Evolutionary conservation across 805 yeast species (phyloP).

Genomic region (Yarrowia yakushimensis): DNA sequence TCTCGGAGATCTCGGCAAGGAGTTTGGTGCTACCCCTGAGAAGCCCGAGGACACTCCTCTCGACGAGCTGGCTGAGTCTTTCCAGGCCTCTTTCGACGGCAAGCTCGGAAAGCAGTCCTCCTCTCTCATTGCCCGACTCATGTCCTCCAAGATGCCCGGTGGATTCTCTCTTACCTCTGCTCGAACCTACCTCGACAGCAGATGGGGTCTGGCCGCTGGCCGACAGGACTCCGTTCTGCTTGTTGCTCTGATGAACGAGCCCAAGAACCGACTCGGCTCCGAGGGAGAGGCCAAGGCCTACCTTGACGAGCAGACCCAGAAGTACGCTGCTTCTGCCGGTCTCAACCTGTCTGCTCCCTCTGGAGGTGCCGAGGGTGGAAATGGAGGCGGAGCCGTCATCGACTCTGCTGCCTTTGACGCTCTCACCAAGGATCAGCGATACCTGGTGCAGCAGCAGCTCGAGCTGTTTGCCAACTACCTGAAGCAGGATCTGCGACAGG

Average conservation of each 20-base stretch:
- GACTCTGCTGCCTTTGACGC: constrained; percentile 95
- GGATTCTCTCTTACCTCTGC: constrained; percentile 92
- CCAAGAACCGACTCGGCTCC: constrained; percentile 77
- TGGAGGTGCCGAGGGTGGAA: constrained; percentile 48
- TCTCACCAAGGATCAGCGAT: constrained; percentile 64
- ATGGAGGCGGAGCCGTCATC: constrained; percentile 70
- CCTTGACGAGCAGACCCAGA: constrained; percentile 76
- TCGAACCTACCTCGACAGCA: constrained; percentile 84
- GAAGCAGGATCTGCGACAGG: constrained; percentile 85
- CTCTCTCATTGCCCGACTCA: constrained; percentile 82
- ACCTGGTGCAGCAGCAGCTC: constrained; percentile 72
- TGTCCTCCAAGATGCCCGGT: constrained; percentile 99
- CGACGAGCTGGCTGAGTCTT: constrained; percentile 89
- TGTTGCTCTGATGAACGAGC: constrained; percentile 82
- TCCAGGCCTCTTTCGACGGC: constrained; percentile 88
- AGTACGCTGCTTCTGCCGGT: constrained; percentile 82
- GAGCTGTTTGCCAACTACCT: constrained; percentile 94
- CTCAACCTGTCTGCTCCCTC: constrained; percentile 68
- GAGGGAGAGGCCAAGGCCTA: constrained; percentile 89
- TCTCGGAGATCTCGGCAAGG: constrained; percentile 97
- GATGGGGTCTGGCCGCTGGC: constrained; percentile 91
- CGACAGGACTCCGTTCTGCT: constrained; percentile 91
- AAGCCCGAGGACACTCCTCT: constrained; percentile 98
- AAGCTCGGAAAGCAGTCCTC: constrained; percentile 90
- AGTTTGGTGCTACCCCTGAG: constrained; percentile 96